Conservation (phyloP, 305 asterid species). For the Plantago rigida region DNA sequence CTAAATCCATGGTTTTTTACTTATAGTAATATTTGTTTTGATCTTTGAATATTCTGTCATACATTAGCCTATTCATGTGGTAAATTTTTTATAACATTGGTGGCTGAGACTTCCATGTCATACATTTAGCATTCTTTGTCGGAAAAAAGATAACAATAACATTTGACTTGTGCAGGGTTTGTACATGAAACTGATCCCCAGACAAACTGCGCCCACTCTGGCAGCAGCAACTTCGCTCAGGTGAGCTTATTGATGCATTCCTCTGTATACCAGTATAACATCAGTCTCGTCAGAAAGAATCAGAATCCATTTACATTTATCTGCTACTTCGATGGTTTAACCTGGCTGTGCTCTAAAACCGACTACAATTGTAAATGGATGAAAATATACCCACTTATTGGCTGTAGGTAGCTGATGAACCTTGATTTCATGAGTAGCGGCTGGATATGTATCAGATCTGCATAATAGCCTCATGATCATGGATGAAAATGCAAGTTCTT, state of each 20-base stretch:
- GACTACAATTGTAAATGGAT: neutral
- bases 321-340: neutral
- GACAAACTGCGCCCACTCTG: constrained; percentile 38
- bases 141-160: constrained; percentile 1
- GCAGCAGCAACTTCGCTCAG: constrained; percentile 31
- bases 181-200: constrained; percentile 69
- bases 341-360: neutral
- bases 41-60: neutral
- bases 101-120: neutral
- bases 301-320: neutral
- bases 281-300: neutral
- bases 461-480: neutral
- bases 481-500: neutral
- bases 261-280: neutral
- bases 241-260: constrained; percentile 15
- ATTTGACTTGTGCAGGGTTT: constrained; percentile 54
- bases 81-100: neutral
- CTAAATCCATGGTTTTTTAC: neutral
- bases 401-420: constrained; percentile 11
- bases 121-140: neutral
- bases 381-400: neutral
- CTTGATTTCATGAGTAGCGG: neutral
- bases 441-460: neutral
- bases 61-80: neutral
- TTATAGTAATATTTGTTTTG: neutral